These are phyloP conservation scores for Fusarium bulbicola DNA, from an alignment of 2,329 filamentous ascomycete species.

Conservation along the genomic window DNA sequence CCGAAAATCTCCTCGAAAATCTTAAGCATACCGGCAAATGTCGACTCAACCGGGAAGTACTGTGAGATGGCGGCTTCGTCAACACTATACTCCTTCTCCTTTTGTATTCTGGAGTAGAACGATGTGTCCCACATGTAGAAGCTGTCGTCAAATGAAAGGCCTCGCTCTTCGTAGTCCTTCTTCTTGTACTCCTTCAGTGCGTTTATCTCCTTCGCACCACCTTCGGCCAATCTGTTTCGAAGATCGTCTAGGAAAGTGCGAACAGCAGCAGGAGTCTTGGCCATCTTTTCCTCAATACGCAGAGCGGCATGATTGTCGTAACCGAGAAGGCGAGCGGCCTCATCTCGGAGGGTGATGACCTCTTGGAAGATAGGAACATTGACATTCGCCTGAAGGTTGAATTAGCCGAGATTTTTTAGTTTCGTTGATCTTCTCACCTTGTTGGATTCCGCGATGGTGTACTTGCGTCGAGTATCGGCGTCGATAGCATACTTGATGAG, in stretches of 20 bases:
- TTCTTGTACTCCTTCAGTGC: constrained; percentile 80
- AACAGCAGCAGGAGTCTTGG: constrained; percentile 77
- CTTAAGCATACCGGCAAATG: constrained; percentile 79
- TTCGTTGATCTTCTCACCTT: constrained; percentile 59
- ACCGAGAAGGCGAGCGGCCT: constrained; percentile 78
- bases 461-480: constrained; percentile 71
- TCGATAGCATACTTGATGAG: constrained; percentile 80
- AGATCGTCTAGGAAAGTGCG: constrained; percentile 78
- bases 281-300: constrained; percentile 85
- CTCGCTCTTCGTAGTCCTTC: constrained; percentile 69
- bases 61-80: constrained; percentile 83
- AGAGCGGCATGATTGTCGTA: constrained; percentile 82
- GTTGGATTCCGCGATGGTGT: constrained; percentile 82
- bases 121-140: constrained; percentile 87
- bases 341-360: constrained; percentile 77
- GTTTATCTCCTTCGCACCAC: constrained; percentile 74
- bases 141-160: constrained; percentile 68
- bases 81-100: constrained; percentile 81
- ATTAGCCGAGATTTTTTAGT: neutral
- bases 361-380: constrained; percentile 81
- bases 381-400: constrained; percentile 61
- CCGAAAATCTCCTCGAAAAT: constrained; percentile 88
- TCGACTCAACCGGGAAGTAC: constrained; percentile 81
- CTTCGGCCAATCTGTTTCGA: constrained; percentile 70
- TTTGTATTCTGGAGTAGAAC: constrained; percentile 82